Evolutionary conservation across 768 basidiomycete genomes (phyloP), one percentile per base, ranked within the genome.

Genomic region (Zangia roseola): DNA sequence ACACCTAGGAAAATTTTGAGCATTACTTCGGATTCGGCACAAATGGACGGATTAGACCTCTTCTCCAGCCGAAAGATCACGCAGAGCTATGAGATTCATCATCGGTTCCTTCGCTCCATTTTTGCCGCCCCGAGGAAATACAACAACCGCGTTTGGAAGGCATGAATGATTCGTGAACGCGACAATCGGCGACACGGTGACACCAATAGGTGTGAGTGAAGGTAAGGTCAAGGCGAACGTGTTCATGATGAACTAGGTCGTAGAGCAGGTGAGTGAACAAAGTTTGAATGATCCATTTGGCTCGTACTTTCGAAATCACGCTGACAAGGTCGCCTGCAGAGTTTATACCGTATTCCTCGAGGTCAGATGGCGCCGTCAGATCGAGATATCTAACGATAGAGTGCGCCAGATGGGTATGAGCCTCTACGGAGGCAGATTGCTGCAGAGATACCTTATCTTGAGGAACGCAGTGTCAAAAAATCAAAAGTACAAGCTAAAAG

Each of bases 151-250:
- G 61, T 97, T 94, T 0, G 91, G 91, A 19, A 81, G 76, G 61
- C 93, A 94, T 0, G 88, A 88, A 61, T 97, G 94, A 61, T 97
- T 97, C 48, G 88, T 78, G 10, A 97, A 72, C 0, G 94, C 94
- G 5, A 86, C 70, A 0, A 79, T 59, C 0, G 94, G 94, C 1
- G 90, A 88, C 13, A 94, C 77, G n/a, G 86, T 82, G 2, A 85
- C 84, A 6, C 95, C 95, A 30, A 97, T 74, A 0, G 94, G 87
- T 2, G 81, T 78, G 14, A 98, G 72, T 5, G 88, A 78, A 0
- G 88, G 83, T 0, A 86, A 80, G 1, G 92, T 86, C 10, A 97
- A 70, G 0, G 94, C 87, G 61, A 97, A 89, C 0, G 95, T 86
- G 64, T 99, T 99, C 7, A 91, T 89, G 10, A 83, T 81, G 63